A percentile compares a stretch with the other conserved stretches of the same genome.
Evolutionary conservation across 805 yeast genomes (phyloP).

Genomic region (Saturnispora serradocipensis): DNA sequence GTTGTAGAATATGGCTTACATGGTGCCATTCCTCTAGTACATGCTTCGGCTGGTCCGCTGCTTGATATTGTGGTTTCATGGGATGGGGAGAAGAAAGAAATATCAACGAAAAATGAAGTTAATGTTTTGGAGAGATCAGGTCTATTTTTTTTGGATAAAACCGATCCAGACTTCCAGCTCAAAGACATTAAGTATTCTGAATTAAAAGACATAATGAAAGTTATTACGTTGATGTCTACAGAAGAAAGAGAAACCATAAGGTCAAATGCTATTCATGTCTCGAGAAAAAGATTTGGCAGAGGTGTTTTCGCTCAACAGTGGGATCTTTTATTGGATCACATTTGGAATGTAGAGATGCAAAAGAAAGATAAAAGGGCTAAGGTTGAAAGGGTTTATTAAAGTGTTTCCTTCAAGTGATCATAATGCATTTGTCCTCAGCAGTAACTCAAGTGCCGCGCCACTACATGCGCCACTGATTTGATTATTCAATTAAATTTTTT

Average conservation of each 20-base stretch:
- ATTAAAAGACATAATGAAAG: constrained; percentile 40
- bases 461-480: neutral
- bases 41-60: constrained; percentile 93
- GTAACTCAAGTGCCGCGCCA: neutral
- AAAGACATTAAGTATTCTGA: constrained; percentile 19
- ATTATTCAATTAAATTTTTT: neutral
- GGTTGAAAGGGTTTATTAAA: constrained; percentile 25
- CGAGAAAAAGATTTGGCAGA: constrained; percentile 22
- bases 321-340: constrained; percentile 10
- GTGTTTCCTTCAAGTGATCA: too few species aligned
- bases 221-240: constrained; percentile 18
- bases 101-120: constrained; percentile 11
- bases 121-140: constrained; percentile 44
- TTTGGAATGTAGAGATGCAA: constrained; percentile 15
- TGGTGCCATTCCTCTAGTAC: constrained; percentile 82
- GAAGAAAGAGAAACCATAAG: constrained; percentile 15
- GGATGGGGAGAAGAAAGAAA: constrained; percentile 25
- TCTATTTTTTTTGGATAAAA: constrained; percentile 60
- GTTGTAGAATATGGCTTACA: constrained; percentile 87
- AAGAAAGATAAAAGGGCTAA: constrained; percentile 19
- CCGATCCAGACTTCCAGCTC: constrained; percentile 54
- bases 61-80: constrained; percentile 71
- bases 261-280: constrained; percentile 18
- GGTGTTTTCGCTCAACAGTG: constrained; percentile 20
- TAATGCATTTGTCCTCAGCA: neutral